phyloP scores from a whole-genome alignment of 768 basidiomycete species.

The Collybia mongolica region DNA sequence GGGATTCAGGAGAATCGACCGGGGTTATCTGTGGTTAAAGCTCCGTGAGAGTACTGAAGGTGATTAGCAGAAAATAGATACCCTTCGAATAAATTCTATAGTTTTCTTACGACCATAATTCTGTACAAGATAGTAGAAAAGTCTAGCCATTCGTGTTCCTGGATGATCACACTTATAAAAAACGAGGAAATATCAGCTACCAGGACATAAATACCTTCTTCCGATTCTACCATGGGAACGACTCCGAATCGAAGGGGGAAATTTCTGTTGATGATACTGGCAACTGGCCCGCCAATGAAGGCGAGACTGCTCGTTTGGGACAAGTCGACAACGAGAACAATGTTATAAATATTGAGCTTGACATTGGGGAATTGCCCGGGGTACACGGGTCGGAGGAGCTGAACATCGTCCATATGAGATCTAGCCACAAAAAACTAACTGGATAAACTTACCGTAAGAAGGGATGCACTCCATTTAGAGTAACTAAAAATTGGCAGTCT shows the following conservation, averaged over 20 bases:
- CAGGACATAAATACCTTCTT: slow-evolving; percentile 30
- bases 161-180: not conserved
- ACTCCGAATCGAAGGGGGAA: slow-evolving; percentile 86
- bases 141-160: slow-evolving; percentile 69
- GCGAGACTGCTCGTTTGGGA: slow-evolving; percentile 57
- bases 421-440: slow-evolving; percentile 1
- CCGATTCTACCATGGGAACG: slow-evolving; percentile 66
- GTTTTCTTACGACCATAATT: slow-evolving; percentile 65
- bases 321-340: slow-evolving; percentile 80
- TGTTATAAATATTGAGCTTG: slow-evolving; percentile 79
- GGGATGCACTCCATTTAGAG: slow-evolving; percentile 46
- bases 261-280: slow-evolving; percentile 67
- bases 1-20: slow-evolving; percentile 24
- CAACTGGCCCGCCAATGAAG: slow-evolving; percentile 63
- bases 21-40: slow-evolving; percentile 31
- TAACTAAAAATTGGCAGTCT: slow-evolving; percentile 35
- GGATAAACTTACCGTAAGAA: slow-evolving; percentile 41
- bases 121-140: slow-evolving; percentile 67
- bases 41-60: slow-evolving; percentile 22
- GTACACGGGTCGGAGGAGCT: slow-evolving; percentile 78
- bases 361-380: slow-evolving; percentile 79
- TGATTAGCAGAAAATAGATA: slow-evolving; percentile 24
- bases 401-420: slow-evolving; percentile 1
- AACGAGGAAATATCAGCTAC: not conserved
- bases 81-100: slow-evolving; percentile 55